A percentile compares a stretch with the other conserved stretches of the same genome.
Evolutionary conservation across 805 yeast species (phyloP).

Genomic region (Starmerella ratchasimensis): DNA sequence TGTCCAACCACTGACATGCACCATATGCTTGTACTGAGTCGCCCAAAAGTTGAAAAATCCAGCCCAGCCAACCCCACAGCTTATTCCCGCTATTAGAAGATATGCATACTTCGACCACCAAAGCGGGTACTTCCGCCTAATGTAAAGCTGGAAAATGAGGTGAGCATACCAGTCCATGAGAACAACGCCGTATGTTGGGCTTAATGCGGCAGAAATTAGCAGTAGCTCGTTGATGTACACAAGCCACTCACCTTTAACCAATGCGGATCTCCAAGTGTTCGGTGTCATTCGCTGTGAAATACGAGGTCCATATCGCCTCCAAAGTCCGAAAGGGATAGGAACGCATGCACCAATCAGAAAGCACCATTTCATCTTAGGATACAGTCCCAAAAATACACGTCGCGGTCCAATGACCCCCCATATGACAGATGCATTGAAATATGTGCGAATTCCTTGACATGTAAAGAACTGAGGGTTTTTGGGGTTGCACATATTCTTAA

Average conservation of each 20-base stretch:
- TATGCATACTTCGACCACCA: conserved; percentile 46
- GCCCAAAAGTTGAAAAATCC: conserved; percentile 35
- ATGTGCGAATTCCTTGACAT: conserved; percentile 31
- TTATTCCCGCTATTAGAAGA: conserved; percentile 34
- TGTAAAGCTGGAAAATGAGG: conserved; percentile 32
- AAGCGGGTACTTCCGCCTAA: conserved; percentile 30
- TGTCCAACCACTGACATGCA: conserved; percentile 51
- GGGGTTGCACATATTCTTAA: conserved; percentile 25
- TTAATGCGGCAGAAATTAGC: conserved; percentile 1
- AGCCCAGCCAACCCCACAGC: conserved; percentile 39
- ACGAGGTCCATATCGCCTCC: conserved; percentile 5
- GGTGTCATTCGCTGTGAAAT: conserved; percentile 1
- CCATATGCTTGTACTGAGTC: conserved; percentile 35
- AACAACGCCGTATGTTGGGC: conserved; percentile 32
- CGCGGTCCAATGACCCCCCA: conserved; percentile 56
- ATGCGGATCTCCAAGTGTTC: conserved; percentile 28
- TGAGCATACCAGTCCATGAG: conserved; percentile 31
- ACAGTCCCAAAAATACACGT: conserved; percentile 34
- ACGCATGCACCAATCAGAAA: conserved; percentile 39
- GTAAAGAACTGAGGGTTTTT: conserved; percentile 30
- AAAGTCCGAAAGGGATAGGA: conserved; percentile 14
- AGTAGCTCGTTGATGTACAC: conserved; percentile 9
- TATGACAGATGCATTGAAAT: conserved; percentile 37
- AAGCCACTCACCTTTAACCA: conserved; percentile 33
- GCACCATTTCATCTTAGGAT: conserved; percentile 49